Conservation (phyloP, 306 rosid genomes). For the Pyrus betulifolia region DNA sequence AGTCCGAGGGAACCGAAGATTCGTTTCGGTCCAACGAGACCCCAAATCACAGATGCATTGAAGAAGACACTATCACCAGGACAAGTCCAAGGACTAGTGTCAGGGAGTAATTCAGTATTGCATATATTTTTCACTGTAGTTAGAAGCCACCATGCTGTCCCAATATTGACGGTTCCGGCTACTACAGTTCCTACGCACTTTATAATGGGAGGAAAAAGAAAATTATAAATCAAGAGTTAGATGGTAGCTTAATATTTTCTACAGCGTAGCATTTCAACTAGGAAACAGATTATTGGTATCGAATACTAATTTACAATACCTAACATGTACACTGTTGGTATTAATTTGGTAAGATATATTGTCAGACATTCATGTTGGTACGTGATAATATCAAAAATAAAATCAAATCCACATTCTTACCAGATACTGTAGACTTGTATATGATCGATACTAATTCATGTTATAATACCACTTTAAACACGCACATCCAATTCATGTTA, state of each 20-base stretch:
- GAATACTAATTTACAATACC: no score
- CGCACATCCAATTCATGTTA: neutral
- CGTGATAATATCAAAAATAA: neutral
- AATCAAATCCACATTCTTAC: neutral
- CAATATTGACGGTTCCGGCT: conserved; percentile 26
- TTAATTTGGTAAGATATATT: no score
- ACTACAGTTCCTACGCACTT: conserved; percentile 26
- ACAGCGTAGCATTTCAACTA: no score
- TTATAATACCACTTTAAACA: neutral
- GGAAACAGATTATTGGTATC: no score
- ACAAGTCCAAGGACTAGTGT: conserved; percentile 36
- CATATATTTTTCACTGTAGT: conserved; percentile 20
- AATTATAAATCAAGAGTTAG: neutral
- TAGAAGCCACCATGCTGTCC: conserved; percentile 33
- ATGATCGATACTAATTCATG: no score
- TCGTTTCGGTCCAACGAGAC: conserved; percentile 25
- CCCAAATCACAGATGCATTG: conserved; percentile 32
- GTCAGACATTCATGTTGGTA: neutral
- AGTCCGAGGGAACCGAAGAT: conserved; percentile 24
- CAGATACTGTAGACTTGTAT: neutral
- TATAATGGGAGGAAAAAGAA: neutral
- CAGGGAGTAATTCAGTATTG: conserved; percentile 5
- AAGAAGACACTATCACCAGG: conserved; percentile 25
- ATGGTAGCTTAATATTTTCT: neutral
- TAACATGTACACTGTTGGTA: neutral